A percentile compares a stretch with the other conserved stretches of the same genome.
These are phyloP conservation scores for Histomonas meleagridis DNA, from an alignment of 208 protist species.

Conservation along the genomic window DNA sequence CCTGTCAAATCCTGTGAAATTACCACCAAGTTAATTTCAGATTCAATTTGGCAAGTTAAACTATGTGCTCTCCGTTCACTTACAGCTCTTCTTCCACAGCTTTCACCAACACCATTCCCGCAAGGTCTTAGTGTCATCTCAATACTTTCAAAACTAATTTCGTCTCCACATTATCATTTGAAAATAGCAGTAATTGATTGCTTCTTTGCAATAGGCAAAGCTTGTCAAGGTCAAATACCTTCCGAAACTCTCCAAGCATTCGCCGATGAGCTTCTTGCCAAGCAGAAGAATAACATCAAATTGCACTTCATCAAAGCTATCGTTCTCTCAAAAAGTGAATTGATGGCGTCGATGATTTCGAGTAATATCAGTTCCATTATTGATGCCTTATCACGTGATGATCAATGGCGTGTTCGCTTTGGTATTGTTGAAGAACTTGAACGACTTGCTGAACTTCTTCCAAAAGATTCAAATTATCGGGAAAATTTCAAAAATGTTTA, in stretches of 20 bases:
- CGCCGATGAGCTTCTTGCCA: neutral
- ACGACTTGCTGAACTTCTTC: neutral
- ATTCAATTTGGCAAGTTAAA: neutral
- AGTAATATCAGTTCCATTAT: neutral
- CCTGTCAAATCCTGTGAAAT: neutral
- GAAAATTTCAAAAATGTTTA: neutral
- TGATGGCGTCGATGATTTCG: neutral
- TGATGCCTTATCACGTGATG: neutral
- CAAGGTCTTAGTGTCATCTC: neutral
- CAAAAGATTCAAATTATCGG: neutral
- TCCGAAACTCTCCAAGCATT: neutral
- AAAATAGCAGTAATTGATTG: neutral
- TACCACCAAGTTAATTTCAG: neutral
- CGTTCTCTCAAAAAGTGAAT: neutral
- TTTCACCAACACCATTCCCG: neutral
- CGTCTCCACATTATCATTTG: neutral
- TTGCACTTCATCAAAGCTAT: neutral
- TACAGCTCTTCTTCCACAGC: neutral
- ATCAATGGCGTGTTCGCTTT: constrained; percentile 13
- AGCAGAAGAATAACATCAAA: neutral
- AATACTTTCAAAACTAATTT: neutral
- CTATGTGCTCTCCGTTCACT: neutral
- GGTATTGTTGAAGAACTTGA: neutral
- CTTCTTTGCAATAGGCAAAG: neutral
- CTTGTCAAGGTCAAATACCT: neutral